Evolutionary conservation across 2,329 filamentous ascomycete genomes (phyloP).

Genomic region (Hortaea werneckii): DNA sequence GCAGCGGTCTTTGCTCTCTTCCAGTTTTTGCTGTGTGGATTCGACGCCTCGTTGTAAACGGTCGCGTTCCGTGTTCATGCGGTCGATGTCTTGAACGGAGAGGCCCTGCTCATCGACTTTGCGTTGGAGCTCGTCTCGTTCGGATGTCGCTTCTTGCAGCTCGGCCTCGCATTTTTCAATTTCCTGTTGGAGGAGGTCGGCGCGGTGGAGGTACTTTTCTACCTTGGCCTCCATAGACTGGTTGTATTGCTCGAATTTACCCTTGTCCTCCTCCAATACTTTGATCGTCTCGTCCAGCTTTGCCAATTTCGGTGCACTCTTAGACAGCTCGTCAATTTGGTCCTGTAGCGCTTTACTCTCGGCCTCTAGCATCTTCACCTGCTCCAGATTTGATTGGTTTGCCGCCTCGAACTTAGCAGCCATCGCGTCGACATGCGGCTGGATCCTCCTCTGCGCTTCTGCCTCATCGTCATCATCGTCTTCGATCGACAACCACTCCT

Average conservation of each 20-base stretch:
- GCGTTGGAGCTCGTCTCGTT: slow-evolving; percentile 68
- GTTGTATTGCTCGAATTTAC: slow-evolving; percentile 95
- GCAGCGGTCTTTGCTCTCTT: slow-evolving; percentile 75
- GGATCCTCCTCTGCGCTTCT: slow-evolving; percentile 64
- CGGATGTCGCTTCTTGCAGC: slow-evolving; percentile 69
- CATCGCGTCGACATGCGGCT: slow-evolving; percentile 81
- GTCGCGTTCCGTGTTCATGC: slow-evolving; percentile 93
- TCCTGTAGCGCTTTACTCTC: slow-evolving; percentile 72
- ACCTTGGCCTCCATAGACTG: slow-evolving; percentile 71
- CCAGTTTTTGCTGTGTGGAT: slow-evolving; percentile 61
- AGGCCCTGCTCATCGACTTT: slow-evolving; percentile 88
- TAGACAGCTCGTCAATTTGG: slow-evolving; percentile 83
- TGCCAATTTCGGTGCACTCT: slow-evolving; percentile 71
- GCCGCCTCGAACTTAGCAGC: slow-evolving; percentile 73
- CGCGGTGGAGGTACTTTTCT: slow-evolving; percentile 76
- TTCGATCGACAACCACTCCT: slow-evolving; percentile 83
- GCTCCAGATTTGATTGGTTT: slow-evolving; percentile 74
- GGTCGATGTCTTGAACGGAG: slow-evolving; percentile 96
- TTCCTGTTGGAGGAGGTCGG: slow-evolving; percentile 74
- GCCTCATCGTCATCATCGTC: slow-evolving; percentile 70
- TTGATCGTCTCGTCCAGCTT: slow-evolving; percentile 82
- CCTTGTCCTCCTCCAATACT: slow-evolving; percentile 86
- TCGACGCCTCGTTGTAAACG: slow-evolving; percentile 84
- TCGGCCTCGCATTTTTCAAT: slow-evolving; percentile 69
- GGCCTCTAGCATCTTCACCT: slow-evolving; percentile 74